Conservation (phyloP, 306 rosid species). For the Quercus suber region DNA sequence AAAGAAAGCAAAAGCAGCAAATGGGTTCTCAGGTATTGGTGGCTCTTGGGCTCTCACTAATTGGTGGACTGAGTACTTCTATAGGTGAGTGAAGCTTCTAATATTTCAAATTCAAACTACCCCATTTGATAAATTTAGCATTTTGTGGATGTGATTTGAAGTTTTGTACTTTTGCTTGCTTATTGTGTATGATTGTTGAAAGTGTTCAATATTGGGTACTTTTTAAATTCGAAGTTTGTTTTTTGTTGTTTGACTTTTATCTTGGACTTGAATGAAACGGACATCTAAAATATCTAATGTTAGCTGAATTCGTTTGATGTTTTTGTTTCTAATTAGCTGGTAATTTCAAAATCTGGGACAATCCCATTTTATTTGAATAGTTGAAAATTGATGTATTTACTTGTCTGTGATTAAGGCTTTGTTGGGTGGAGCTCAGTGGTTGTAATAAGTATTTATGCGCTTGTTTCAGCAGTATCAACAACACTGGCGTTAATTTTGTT, state of each 20-base stretch:
- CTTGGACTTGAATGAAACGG: neutral
- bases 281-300: neutral
- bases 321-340: neutral
- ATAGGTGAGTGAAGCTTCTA: constrained; percentile 44
- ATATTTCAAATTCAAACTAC: neutral
- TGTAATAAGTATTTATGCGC: no score
- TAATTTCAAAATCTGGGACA: neutral
- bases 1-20: neutral
- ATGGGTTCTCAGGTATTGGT: constrained; percentile 84
- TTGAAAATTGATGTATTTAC: neutral
- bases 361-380: neutral
- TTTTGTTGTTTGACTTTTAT: neutral
- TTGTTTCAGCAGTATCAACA: no score
- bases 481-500: no score
- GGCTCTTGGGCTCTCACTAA: constrained; percentile 92
- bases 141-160: neutral
- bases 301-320: neutral
- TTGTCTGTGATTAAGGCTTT: neutral
- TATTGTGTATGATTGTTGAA: neutral
- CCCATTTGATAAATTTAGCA: neutral
- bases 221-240: neutral
- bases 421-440: neutral
- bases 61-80: constrained; percentile 92
- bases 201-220: neutral
- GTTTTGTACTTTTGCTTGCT: neutral